Percentiles rank a stretch among this genome's conserved stretches.
These are phyloP conservation scores for Hyphodiscus sp. DNA, from an alignment of 2,329 filamentous ascomycete genomes.

Conservation along the genomic window DNA sequence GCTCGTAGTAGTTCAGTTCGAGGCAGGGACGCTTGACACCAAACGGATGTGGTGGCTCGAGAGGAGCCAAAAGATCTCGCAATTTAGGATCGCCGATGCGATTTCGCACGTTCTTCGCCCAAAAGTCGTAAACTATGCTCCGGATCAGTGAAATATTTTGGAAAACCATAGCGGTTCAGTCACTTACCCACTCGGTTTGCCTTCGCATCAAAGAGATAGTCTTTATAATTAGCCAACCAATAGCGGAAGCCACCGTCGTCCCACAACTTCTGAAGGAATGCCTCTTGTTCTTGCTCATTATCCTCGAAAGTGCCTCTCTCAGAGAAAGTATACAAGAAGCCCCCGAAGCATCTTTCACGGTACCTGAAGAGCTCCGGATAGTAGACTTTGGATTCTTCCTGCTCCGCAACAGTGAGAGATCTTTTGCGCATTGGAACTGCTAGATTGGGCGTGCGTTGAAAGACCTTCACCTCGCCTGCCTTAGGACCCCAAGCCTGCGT, in stretches of 20 bases:
- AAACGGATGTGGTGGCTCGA: conserved; percentile 34
- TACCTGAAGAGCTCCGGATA: conserved; percentile 38
- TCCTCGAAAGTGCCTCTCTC: conserved; percentile 40
- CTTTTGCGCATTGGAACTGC: conserved; percentile 13
- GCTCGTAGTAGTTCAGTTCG: conserved; percentile 43
- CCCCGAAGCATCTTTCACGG: conserved; percentile 40
- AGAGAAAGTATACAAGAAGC: conserved; percentile 44
- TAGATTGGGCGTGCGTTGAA: conserved; percentile 62
- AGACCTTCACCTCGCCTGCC: conserved; percentile 49
- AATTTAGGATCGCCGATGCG: conserved; percentile 21
- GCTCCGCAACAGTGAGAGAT: conserved; percentile 30
- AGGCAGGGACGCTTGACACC: conserved; percentile 43
- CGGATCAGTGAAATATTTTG: conserved; percentile 33
- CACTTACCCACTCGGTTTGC: conserved; percentile 33
- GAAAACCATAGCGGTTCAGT: not conserved
- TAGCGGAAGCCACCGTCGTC: conserved; percentile 40
- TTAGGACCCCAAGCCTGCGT: conserved; percentile 52
- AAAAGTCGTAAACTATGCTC: conserved; percentile 32
- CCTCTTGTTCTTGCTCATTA: conserved; percentile 36
- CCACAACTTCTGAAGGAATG: conserved; percentile 39
- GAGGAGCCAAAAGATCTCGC: conserved; percentile 22
- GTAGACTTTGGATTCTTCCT: conserved; percentile 39
- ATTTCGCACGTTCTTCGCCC: conserved; percentile 37
- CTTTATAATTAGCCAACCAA: conserved; percentile 40
- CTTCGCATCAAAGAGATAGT: conserved; percentile 35